phyloP scores from a whole-genome alignment of 2,329 filamentous ascomycete genomes.

The Penicillium verrucosum region DNA sequence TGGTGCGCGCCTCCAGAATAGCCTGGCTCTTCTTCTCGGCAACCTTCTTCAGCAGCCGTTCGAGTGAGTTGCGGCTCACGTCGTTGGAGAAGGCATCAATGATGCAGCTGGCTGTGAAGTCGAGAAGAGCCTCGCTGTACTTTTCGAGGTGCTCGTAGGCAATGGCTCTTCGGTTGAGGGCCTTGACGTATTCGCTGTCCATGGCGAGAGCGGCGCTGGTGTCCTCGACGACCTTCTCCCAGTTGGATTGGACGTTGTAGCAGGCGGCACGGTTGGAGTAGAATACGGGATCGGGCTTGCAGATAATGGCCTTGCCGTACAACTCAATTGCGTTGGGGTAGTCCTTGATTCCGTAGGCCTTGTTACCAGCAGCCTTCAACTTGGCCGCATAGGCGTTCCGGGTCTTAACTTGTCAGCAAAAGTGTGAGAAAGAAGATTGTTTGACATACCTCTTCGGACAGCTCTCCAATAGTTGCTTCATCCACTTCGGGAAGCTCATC shows the following conservation, averaged over 20 bases:
- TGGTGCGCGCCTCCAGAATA: constrained; percentile 74
- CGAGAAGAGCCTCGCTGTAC: constrained; percentile 90
- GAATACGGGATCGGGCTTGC: constrained; percentile 96
- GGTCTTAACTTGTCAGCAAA: constrained; percentile 51
- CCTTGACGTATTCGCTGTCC: constrained; percentile 95
- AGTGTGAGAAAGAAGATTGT: constrained; percentile 1
- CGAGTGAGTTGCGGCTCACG: constrained; percentile 80
- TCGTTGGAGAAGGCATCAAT: constrained; percentile 97
- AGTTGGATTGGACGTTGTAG: constrained; percentile 88
- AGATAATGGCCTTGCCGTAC: constrained; percentile 92
- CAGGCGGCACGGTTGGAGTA: constrained; percentile 98
- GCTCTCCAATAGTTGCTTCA: constrained; percentile 46
- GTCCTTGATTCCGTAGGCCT: constrained; percentile 90
- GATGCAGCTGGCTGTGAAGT: constrained; percentile 98
- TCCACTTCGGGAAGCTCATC: constrained; percentile 68
- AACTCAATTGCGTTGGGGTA: constrained; percentile 92
- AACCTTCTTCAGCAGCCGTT: constrained; percentile 92
- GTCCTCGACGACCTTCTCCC: constrained; percentile 95
- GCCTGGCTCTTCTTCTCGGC: constrained; percentile 90
- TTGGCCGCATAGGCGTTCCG: constrained; percentile 84
- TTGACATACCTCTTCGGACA: constrained; percentile 46
- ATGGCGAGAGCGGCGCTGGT: constrained; percentile 92
- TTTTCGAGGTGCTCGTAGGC: constrained; percentile 91
- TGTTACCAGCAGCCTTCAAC: constrained; percentile 93
- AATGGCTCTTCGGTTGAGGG: constrained; percentile 90